These are phyloP conservation scores for Tylopilus intermedius DNA, from an alignment of 768 basidiomycete genomes.

Conservation along the genomic window DNA sequence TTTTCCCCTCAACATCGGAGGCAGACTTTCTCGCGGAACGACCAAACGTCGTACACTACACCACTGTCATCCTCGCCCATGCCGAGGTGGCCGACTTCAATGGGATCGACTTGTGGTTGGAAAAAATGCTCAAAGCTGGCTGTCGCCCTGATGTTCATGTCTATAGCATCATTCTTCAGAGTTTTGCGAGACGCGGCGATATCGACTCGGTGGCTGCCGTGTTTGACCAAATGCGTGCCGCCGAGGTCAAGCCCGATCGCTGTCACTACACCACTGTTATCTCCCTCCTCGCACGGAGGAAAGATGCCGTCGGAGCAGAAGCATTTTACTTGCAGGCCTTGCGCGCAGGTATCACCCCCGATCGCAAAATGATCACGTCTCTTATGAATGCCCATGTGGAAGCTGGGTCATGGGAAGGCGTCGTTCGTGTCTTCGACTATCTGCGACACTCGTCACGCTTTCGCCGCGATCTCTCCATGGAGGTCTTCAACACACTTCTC, in stretches of 20 bases:
- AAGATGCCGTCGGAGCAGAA: conserved; percentile 63
- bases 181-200: conserved; percentile 52
- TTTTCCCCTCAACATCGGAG: conserved; percentile 40
- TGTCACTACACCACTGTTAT: conserved; percentile 66
- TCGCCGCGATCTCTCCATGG: conserved; percentile 44
- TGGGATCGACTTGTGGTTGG: conserved; percentile 52
- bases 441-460: conserved; percentile 37
- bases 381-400: conserved; percentile 83
- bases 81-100: conserved; percentile 42
- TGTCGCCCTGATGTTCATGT: conserved; percentile 50
- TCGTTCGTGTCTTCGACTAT: conserved; percentile 64
- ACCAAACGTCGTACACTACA: conserved; percentile 50
- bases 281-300: conserved; percentile 54
- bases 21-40: conserved; percentile 28
- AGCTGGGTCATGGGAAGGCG: conserved; percentile 73
- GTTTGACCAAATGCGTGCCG: conserved; percentile 57
- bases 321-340: conserved; percentile 61
- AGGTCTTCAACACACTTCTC: conserved; percentile 72
- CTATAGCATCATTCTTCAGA: conserved; percentile 57
- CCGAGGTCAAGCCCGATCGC: conserved; percentile 42
- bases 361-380: conserved; percentile 59
- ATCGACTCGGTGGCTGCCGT: conserved; percentile 45
- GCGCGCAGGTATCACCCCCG: conserved; percentile 55
- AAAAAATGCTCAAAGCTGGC: conserved; percentile 44
- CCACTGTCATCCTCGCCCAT: conserved; percentile 52